These are phyloP conservation scores for Lachancea quebecensis DNA, from an alignment of 805 yeast genomes.

Conservation along the genomic window DNA sequence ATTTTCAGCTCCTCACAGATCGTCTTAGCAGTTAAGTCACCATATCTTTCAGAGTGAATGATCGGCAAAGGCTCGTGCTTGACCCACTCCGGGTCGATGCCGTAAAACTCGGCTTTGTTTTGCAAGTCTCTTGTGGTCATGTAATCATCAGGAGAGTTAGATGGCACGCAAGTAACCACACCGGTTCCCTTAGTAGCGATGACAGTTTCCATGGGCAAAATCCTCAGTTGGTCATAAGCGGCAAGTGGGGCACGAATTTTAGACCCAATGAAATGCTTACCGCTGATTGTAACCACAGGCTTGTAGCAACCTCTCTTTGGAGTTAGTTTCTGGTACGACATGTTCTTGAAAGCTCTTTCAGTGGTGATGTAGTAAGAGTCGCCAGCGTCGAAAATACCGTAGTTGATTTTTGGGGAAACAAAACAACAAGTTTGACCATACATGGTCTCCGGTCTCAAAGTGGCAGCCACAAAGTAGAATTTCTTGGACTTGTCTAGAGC, in stretches of 20 bases:
- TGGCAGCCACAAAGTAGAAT: slow-evolving; percentile 85
- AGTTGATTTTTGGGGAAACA: slow-evolving; percentile 88
- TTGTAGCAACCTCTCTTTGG: slow-evolving; percentile 77
- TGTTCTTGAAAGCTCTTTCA: slow-evolving; percentile 92
- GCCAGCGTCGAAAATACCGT: slow-evolving; percentile 87
- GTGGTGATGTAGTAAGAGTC: slow-evolving; percentile 75
- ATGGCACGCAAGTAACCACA: slow-evolving; percentile 97
- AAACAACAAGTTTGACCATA: slow-evolving; percentile 98
- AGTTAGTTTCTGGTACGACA: slow-evolving; percentile 90
- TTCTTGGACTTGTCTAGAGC: slow-evolving; percentile 47
- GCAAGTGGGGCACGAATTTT: slow-evolving; percentile 82
- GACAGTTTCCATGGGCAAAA: slow-evolving; percentile 96
- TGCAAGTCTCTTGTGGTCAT: slow-evolving; percentile 78
- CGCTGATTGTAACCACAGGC: slow-evolving; percentile 54
- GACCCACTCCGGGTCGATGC: slow-evolving; percentile 83
- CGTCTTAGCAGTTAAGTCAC: slow-evolving; percentile 79
- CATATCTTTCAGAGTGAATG: slow-evolving; percentile 76
- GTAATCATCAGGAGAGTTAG: slow-evolving; percentile 97
- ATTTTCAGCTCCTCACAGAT: slow-evolving; percentile 84
- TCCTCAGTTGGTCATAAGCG: slow-evolving; percentile 58
- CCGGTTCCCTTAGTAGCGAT: slow-evolving; percentile 96
- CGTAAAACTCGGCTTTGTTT: slow-evolving; percentile 86
- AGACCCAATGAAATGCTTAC: slow-evolving; percentile 76
- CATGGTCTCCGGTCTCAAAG: slow-evolving; percentile 98
- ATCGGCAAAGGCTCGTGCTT: slow-evolving; percentile 64